Evolutionary conservation across 441 rosid genomes (phyloP).

Genomic region (Syzygium malaccense): DNA sequence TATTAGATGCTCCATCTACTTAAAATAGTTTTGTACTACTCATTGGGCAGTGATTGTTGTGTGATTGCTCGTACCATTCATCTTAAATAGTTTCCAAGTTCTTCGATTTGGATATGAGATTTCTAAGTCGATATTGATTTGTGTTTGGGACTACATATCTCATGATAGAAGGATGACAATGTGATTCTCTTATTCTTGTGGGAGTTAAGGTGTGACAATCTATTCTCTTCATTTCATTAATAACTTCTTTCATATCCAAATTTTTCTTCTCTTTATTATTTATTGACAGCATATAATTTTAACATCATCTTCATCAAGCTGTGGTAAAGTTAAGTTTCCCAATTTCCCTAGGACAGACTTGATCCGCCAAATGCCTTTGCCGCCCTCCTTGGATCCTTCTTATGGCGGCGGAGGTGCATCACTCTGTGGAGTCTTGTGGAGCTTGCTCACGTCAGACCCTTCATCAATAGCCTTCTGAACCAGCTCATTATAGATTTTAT

Average conservation of each 20-base stretch:
- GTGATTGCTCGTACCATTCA: neutral
- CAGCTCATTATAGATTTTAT: constrained; percentile 46
- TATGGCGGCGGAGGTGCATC: constrained; percentile 42
- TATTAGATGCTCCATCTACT: neutral
- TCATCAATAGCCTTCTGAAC: constrained; percentile 45
- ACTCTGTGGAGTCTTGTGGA: constrained; percentile 61
- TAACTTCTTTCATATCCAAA: neutral
- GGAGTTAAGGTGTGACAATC: neutral
- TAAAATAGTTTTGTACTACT: neutral
- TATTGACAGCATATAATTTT: neutral
- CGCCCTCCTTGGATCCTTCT: constrained; percentile 44
- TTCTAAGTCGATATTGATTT: neutral
- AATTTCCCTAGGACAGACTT: constrained; percentile 55
- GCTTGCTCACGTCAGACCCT: constrained; percentile 67
- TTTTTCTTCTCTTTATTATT: neutral
- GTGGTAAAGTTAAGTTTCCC: neutral
- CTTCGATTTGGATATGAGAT: neutral
- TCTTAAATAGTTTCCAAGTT: neutral
- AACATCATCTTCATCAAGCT: neutral
- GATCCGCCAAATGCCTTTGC: constrained; percentile 82
- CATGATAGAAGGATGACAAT: neutral
- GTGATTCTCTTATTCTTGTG: neutral
- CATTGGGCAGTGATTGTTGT: neutral
- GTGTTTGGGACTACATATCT: neutral
- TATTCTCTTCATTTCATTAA: neutral